phyloP scores from a whole-genome alignment of 2,329 filamentous ascomycete genomes.

The Microcyclospora pomicola region DNA sequence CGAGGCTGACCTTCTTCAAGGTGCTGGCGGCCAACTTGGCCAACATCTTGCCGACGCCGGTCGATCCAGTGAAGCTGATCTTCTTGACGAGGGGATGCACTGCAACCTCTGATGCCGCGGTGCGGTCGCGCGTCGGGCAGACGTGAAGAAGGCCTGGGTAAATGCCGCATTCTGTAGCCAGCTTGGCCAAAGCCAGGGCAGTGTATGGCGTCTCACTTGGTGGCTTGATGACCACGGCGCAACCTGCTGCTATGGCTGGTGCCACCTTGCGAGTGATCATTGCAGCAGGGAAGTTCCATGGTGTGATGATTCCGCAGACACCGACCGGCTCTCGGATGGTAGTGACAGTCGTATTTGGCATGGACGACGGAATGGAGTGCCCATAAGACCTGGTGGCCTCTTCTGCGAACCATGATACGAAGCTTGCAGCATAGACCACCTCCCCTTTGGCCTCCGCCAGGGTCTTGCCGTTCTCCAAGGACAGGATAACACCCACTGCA shows the following conservation, averaged over 20 bases:
- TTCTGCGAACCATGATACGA: slow-evolving; percentile 20
- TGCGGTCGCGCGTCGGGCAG: slow-evolving; percentile 8
- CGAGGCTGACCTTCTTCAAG: slow-evolving; percentile 18
- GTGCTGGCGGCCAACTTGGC: slow-evolving; percentile 11
- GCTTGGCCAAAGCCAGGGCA: slow-evolving; percentile 15
- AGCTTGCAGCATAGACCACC: slow-evolving; percentile 18
- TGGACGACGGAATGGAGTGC: slow-evolving; percentile 2
- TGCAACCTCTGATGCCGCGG: slow-evolving; percentile 11
- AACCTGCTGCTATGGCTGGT: slow-evolving; percentile 23
- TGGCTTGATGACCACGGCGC: slow-evolving; percentile 20
- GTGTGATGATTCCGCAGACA: slow-evolving; percentile 10
- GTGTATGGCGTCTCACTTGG: slow-evolving; percentile 19
- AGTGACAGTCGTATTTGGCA: slow-evolving; percentile 11
- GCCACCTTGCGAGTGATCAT: slow-evolving; percentile 27
- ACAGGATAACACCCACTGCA: slow-evolving; percentile 16
- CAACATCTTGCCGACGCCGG: slow-evolving; percentile 19
- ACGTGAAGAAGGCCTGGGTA: slow-evolving; percentile 17
- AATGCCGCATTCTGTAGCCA: slow-evolving; percentile 18
- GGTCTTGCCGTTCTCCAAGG: slow-evolving; percentile 23
- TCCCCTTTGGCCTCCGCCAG: slow-evolving; percentile 19
- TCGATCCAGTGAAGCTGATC: slow-evolving; percentile 20
- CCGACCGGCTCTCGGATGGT: slow-evolving; percentile 7
- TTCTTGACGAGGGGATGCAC: slow-evolving; percentile 15
- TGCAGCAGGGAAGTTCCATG: slow-evolving; percentile 21
- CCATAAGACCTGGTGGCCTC: neutral